These are phyloP conservation scores for Alternaria gansuensis DNA, from an alignment of 2,329 filamentous ascomycete genomes.

Conservation along the genomic window DNA sequence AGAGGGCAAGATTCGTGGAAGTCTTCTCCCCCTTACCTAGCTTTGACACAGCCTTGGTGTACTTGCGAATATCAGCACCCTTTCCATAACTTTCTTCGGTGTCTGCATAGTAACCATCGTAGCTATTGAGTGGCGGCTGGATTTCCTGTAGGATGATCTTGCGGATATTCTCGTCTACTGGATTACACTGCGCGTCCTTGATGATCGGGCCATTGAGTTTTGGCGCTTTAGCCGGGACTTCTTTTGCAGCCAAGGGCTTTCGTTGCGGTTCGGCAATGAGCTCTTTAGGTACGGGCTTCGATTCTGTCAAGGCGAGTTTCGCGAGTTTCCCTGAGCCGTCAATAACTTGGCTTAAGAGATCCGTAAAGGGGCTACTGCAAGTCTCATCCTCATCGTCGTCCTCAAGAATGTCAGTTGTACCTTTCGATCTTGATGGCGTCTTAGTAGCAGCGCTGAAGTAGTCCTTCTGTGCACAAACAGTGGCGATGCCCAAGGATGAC, in stretches of 20 bases:
- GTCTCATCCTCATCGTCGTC: conserved; percentile 54
- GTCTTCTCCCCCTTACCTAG: conserved; percentile 68
- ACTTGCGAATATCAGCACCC: conserved; percentile 81
- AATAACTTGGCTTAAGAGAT: conserved; percentile 64
- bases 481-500: conserved; percentile 72
- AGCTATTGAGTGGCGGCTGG: conserved; percentile 76
- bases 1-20: conserved; percentile 64
- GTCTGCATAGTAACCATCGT: conserved; percentile 82
- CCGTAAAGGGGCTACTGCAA: conserved; percentile 76
- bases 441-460: conserved; percentile 78
- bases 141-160: conserved; percentile 77
- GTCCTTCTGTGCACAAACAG: conserved; percentile 61
- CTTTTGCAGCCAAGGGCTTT: conserved; percentile 36
- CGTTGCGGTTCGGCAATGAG: conserved; percentile 24
- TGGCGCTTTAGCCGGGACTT: conserved; percentile 51
- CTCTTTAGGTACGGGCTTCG: conserved; percentile 46
- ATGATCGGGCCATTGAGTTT: conserved; percentile 75
- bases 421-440: conserved; percentile 74
- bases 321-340: conserved; percentile 57
- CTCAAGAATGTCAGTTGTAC: conserved; percentile 52
- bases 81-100: conserved; percentile 69
- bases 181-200: conserved; percentile 85
- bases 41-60: conserved; percentile 72
- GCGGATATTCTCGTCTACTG: conserved; percentile 79
- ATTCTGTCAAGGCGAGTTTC: conserved; percentile 62